phyloP scores from a whole-genome alignment of 768 basidiomycete genomes.

The Suillus alpinus region DNA sequence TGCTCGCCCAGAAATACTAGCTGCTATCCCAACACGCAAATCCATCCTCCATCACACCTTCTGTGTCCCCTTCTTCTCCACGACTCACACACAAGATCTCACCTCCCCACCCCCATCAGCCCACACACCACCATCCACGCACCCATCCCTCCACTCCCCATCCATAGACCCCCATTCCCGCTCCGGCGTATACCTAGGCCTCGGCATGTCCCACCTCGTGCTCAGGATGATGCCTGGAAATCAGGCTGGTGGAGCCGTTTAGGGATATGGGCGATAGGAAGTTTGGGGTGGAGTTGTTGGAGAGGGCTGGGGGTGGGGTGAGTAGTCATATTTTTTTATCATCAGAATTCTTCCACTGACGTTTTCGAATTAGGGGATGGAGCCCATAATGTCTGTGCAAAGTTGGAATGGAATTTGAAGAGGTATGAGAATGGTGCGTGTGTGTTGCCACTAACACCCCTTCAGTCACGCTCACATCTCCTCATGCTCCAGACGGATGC shows the following conservation, averaged over 20 bases:
- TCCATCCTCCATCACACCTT: neutral
- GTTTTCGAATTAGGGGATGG: no score
- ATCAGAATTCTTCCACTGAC: no score
- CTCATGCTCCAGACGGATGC: no score
- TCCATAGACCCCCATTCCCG: slow-evolving; percentile 84
- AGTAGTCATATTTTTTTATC: slow-evolving; percentile 14
- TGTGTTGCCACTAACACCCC: no score
- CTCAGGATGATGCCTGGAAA: slow-evolving; percentile 81
- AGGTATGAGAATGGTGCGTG: no score
- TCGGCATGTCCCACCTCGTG: slow-evolving; percentile 81
- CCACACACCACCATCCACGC: neutral
- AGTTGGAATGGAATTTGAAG: no score
- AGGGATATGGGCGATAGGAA: slow-evolving; percentile 80
- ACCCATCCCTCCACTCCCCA: slow-evolving; percentile 47
- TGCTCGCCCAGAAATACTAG: slow-evolving; percentile 29
- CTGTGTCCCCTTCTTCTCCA: slow-evolving; percentile 7
- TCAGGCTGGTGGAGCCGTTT: slow-evolving; percentile 81
- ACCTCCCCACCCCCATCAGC: no score
- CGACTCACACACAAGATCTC: neutral
- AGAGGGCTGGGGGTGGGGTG: slow-evolving; percentile 61
- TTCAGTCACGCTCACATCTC: no score
- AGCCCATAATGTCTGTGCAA: no score
- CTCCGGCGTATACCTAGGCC: slow-evolving; percentile 86
- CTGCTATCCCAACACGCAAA: neutral
- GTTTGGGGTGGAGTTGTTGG: slow-evolving; percentile 56